A percentile compares a stretch with the other conserved stretches of the same genome.
Conservation (phyloP, 129 eudicot genomes). For the Arctium minus region DNA sequence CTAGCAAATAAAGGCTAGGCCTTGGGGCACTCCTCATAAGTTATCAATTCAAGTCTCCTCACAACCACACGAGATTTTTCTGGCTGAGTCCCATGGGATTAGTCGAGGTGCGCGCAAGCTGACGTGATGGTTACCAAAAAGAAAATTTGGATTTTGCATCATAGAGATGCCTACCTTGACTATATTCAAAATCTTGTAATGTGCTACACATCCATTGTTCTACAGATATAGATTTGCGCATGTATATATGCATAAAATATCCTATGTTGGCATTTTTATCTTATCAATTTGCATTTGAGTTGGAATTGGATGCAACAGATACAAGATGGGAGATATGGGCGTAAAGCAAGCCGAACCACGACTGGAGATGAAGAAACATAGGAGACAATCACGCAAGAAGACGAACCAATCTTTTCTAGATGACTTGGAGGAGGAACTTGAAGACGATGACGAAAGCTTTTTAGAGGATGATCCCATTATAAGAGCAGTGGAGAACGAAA, state of each 20-base stretch:
- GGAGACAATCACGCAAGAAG: conserved; percentile 82
- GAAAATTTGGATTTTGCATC: neutral
- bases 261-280: neutral
- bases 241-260: neutral
- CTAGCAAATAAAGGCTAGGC: neutral
- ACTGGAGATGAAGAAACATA: conserved; percentile 73
- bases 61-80: too few species aligned
- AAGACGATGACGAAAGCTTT: conserved; percentile 50
- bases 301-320: conserved; percentile 32
- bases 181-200: neutral
- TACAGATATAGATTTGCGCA: too few species aligned
- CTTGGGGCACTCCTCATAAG: neutral
- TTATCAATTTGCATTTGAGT: neutral
- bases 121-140: too few species aligned
- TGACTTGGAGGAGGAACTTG: conserved; percentile 57
- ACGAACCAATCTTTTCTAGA: conserved; percentile 62
- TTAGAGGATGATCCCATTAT: conserved; percentile 51
- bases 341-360: conserved; percentile 75
- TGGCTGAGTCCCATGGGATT: too few species aligned
- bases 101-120: too few species aligned
- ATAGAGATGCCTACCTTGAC: neutral
- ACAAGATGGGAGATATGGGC: conserved; percentile 72
- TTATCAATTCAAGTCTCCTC: too few species aligned
- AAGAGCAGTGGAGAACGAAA: conserved; percentile 43
- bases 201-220: neutral